Percentiles rank a stretch among this genome's conserved stretches.
Evolutionary conservation across 2,329 filamentous ascomycete species (phyloP).

Genomic region (Camptophora hylomeconis): DNA sequence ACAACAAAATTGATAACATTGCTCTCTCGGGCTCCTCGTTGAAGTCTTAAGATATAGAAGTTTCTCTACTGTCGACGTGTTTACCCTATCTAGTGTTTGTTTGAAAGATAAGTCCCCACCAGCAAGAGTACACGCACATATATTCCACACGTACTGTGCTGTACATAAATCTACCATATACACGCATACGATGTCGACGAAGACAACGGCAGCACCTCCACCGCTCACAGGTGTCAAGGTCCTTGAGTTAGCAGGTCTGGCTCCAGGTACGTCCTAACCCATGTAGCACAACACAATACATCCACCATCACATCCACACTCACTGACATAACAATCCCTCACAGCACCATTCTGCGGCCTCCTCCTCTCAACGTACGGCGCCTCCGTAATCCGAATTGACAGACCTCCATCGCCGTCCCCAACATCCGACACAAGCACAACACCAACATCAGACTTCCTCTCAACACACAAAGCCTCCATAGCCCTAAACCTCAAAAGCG

Average conservation of each 20-base stretch:
- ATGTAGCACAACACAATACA: constrained; percentile 6
- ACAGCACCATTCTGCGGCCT: constrained; percentile 77
- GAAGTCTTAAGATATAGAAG: too few relatives aligned
- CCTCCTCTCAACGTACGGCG: constrained; percentile 79
- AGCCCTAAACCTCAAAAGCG: constrained; percentile 59
- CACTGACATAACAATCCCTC: constrained; percentile 6
- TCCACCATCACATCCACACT: constrained; percentile 1
- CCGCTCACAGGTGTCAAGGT: constrained; percentile 48
- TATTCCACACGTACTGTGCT: too few relatives aligned
- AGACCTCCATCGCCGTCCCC: constrained; percentile 35
- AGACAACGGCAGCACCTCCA: constrained; percentile 11
- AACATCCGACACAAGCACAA: constrained; percentile 33
- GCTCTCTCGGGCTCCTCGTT: too few relatives aligned
- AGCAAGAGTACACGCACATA: too few relatives aligned
- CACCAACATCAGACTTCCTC: constrained; percentile 47
- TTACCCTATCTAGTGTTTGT: too few relatives aligned
- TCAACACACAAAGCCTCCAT: constrained; percentile 69
- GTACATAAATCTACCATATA: too few relatives aligned
- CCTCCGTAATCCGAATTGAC: constrained; percentile 77
- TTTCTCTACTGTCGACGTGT: too few relatives aligned
- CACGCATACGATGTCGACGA: too few relatives aligned
- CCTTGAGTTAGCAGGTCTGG: constrained; percentile 53
- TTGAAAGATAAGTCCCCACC: too few relatives aligned
- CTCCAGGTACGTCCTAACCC: constrained; percentile 39
- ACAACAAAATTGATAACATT: too few relatives aligned